phyloP scores from a whole-genome alignment of 1,284 basidiomycete species.

The Ganoderma meredithae region DNA sequence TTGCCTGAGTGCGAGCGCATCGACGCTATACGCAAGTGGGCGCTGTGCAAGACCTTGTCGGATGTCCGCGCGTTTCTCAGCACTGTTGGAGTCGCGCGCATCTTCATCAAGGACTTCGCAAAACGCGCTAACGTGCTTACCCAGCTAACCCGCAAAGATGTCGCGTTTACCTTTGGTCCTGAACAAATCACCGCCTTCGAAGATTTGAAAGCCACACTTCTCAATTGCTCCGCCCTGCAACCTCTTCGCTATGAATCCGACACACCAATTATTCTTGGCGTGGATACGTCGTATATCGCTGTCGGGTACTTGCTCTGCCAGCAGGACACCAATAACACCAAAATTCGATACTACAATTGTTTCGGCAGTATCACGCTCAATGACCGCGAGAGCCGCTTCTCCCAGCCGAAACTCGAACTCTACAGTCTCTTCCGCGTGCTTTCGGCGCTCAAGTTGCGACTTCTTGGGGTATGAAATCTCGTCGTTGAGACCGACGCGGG shows the following conservation, averaged over 20 bases:
- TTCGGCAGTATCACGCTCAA: background rate
- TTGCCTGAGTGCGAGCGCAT: background rate
- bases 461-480: constrained; percentile 44
- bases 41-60: constrained; percentile 25
- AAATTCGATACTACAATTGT: background rate
- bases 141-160: constrained; percentile 33
- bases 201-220: background rate
- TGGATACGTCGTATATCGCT: background rate
- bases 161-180: constrained; percentile 23
- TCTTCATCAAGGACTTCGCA: constrained; percentile 34
- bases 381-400: background rate
- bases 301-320: background rate
- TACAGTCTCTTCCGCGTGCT: constrained; percentile 48
- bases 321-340: background rate
- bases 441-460: constrained; percentile 19
- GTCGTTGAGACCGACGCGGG: constrained; percentile 48
- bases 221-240: background rate
- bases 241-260: background rate
- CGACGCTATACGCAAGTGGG: constrained; percentile 31
- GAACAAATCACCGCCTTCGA: background rate
- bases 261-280: background rate
- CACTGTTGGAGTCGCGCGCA: constrained; percentile 30
- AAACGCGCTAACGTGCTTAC: background rate
- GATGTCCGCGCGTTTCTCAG: constrained; percentile 37
- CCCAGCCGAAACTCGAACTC: constrained; percentile 36